phyloP scores from a whole-genome alignment of 1,139 yeast genomes.

The Zhuliangozyma parablackwelliae region DNA sequence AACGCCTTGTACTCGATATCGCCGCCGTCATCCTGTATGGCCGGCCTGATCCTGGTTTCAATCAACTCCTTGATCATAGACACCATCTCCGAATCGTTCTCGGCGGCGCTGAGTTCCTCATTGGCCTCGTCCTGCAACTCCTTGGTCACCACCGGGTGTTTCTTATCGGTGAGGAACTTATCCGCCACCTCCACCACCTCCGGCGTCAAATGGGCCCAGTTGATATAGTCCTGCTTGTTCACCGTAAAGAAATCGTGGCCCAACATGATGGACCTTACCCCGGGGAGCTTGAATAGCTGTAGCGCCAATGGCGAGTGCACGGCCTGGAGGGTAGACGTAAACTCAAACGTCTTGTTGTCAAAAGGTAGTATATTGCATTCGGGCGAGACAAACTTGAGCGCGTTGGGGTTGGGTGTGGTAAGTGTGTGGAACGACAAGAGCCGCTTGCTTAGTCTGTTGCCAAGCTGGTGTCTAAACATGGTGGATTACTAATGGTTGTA shows the following conservation, averaged over 20 bases:
- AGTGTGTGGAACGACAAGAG: conserved; percentile 37
- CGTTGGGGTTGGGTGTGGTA: conserved; percentile 88
- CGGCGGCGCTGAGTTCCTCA: conserved; percentile 18
- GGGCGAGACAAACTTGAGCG: conserved; percentile 67
- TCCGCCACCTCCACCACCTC: conserved; percentile 42
- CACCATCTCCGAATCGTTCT: conserved; percentile 49
- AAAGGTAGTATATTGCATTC: conserved; percentile 58
- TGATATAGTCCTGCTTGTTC: conserved; percentile 43
- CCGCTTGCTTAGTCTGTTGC: conserved; percentile 11
- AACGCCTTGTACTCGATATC: conserved; percentile 70
- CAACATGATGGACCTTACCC: conserved; percentile 83
- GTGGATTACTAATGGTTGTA: not conserved
- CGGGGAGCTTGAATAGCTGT: conserved; percentile 74
- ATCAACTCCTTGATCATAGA: conserved; percentile 58
- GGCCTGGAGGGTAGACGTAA: conserved; percentile 66
- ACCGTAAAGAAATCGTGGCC: conserved; percentile 56
- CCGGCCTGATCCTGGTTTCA: conserved; percentile 60
- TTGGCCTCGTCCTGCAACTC: conserved; percentile 43
- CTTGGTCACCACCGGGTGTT: conserved; percentile 50
- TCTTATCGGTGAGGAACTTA: conserved; percentile 26
- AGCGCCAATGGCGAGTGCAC: conserved; percentile 79
- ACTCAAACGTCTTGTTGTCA: conserved; percentile 56
- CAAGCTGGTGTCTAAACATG: conserved; percentile 1
- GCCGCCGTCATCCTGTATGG: conserved; percentile 78
- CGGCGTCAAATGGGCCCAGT: conserved; percentile 45